phyloP scores from a whole-genome alignment of 345 rosid genomes.

The Syzygium grande region DNA sequence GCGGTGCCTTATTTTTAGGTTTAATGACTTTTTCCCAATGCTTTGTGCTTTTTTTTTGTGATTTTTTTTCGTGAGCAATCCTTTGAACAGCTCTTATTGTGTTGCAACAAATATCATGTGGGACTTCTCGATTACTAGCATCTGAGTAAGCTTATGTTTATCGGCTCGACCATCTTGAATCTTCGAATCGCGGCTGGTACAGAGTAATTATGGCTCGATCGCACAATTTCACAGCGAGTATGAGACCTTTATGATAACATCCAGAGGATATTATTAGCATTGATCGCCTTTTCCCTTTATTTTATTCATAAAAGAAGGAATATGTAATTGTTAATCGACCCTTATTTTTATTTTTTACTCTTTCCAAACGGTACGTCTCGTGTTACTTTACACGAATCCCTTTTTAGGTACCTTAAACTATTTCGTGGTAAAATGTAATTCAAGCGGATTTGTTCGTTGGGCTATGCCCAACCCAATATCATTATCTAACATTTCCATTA shows the following conservation, averaged over 20 bases:
- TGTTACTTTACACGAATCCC: not conserved
- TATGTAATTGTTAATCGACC: not conserved
- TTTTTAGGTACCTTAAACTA: no score
- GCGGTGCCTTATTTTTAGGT: not conserved
- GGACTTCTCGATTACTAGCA: no score
- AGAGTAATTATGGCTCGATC: not conserved
- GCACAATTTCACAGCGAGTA: not conserved
- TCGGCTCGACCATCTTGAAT: not conserved
- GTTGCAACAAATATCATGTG: no score
- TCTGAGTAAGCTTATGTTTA: not conserved
- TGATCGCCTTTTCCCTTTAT: not conserved
- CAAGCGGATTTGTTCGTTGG: no score
- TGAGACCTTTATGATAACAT: not conserved
- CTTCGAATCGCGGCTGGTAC: fast-evolving
- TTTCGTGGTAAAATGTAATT: no score
- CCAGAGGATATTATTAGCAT: not conserved
- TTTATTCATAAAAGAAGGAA: not conserved
- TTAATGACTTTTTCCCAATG: not conserved
- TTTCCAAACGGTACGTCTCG: not conserved
- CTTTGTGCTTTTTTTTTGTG: no score
- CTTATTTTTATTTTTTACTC: not conserved
- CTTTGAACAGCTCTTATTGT: not conserved
- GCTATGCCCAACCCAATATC: no score
- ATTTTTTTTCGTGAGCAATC: not conserved
- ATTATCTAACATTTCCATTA: no score